Conservation (phyloP, 768 basidiomycete species). For the Pisolithus microcarpus region DNA sequence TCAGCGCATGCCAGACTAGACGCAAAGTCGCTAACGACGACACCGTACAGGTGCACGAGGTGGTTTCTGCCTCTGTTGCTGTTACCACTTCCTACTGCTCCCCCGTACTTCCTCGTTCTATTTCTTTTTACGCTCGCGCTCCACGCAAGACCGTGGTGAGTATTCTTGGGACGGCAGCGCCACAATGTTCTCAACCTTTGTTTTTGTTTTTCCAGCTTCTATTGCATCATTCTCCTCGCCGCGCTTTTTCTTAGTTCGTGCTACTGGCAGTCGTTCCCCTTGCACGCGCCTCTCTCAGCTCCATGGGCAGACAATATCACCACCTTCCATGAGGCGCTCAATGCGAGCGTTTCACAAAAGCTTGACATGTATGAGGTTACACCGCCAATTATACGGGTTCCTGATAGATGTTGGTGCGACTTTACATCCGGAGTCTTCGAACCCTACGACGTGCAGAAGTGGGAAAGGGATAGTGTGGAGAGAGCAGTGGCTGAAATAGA, state of each 20-base stretch:
- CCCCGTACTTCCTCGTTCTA: constrained; percentile 71
- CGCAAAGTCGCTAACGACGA: not conserved
- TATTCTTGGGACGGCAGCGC: constrained; percentile 4
- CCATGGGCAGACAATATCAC: constrained; percentile 69
- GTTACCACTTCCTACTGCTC: constrained; percentile 71
- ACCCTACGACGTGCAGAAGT: constrained; percentile 67
- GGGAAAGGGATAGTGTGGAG: constrained; percentile 64
- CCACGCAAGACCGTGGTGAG: constrained; percentile 81
- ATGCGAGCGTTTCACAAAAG: constrained; percentile 36
- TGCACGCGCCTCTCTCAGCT: constrained; percentile 51
- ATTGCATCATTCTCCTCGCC: constrained; percentile 75
- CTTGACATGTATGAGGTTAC: constrained; percentile 33
- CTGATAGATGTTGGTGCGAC: constrained; percentile 86
- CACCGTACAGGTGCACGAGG: constrained; percentile 60
- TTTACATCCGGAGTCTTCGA: constrained; percentile 62
- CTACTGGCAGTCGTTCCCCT: constrained; percentile 80
- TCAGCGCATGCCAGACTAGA: constrained; percentile 35
- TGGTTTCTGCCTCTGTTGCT: constrained; percentile 79
- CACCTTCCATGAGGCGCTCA: constrained; percentile 64
- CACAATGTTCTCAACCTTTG: not conserved
- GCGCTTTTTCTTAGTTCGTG: constrained; percentile 85
- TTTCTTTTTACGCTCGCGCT: constrained; percentile 72
- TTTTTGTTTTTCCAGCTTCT: constrained; percentile 47
- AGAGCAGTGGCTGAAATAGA: constrained; percentile 34
- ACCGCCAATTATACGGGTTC: constrained; percentile 54